A percentile compares a stretch with the other conserved stretches of the same genome.
Conservation (phyloP, 2,329 filamentous ascomycete genomes). For the Pseudophaeomoniella oleicola region DNA sequence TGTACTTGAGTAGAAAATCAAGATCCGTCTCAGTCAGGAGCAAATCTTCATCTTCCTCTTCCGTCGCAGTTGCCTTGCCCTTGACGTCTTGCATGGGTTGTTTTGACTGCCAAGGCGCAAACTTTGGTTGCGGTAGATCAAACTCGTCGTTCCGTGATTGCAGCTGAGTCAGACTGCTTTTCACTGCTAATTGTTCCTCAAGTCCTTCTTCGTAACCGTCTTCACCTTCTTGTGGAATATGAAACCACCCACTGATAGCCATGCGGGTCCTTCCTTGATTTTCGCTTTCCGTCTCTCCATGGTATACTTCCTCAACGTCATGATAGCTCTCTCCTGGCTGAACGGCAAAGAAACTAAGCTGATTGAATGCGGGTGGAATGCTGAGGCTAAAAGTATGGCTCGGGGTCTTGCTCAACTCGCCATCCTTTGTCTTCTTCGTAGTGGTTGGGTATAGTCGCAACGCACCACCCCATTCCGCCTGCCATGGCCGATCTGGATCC, state of each 20-base stretch:
- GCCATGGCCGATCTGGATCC: slow-evolving; percentile 77
- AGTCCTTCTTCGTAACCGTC: slow-evolving; percentile 79
- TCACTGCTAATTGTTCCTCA: slow-evolving; percentile 75
- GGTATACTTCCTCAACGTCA: slow-evolving; percentile 95
- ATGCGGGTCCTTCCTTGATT: slow-evolving; percentile 59
- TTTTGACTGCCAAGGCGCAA: slow-evolving; percentile 24
- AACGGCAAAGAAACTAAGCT: slow-evolving; percentile 94
- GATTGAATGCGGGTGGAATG: slow-evolving; percentile 93
- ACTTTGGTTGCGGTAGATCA: slow-evolving; percentile 57
- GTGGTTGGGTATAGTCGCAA: slow-evolving; percentile 69
- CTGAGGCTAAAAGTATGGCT: slow-evolving; percentile 62
- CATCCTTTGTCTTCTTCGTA: slow-evolving; percentile 51
- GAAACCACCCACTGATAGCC: slow-evolving; percentile 98
- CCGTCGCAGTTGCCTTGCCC: slow-evolving; percentile 18
- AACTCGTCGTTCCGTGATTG: slow-evolving; percentile 85
- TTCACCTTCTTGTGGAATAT: slow-evolving; percentile 90
- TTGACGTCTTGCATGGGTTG: slow-evolving; percentile 13
- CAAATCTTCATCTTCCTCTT: slow-evolving; percentile 20
- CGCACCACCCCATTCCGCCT: slow-evolving; percentile 83
- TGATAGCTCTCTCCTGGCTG: slow-evolving; percentile 98
- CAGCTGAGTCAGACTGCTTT: slow-evolving; percentile 82
- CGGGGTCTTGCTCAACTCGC: slow-evolving; percentile 65
- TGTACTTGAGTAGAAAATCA: slow-evolving; percentile 79
- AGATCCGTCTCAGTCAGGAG: slow-evolving; percentile 65
- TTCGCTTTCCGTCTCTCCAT: slow-evolving; percentile 44